These are phyloP conservation scores for Calonectria crousiana DNA, from an alignment of 2,329 filamentous ascomycete species.

Conservation along the genomic window DNA sequence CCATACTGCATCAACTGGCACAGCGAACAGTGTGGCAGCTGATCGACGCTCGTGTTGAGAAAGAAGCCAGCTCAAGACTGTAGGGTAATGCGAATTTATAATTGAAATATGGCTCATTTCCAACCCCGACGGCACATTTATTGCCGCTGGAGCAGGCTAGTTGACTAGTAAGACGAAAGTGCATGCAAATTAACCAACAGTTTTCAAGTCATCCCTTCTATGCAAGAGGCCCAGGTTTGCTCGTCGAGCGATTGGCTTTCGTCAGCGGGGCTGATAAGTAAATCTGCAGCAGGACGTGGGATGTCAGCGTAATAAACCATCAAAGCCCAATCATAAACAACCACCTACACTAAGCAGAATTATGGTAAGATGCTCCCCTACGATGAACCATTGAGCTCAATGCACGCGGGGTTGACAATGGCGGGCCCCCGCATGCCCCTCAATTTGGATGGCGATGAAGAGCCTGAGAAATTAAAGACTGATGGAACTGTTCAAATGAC, in stretches of 20 bases:
- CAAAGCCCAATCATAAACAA: background rate
- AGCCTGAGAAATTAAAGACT: background rate
- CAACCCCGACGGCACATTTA: background rate
- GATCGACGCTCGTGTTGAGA: background rate
- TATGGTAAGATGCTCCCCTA: background rate
- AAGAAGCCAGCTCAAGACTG: background rate
- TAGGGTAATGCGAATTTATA: background rate
- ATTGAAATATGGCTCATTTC: background rate
- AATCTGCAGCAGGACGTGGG: background rate
- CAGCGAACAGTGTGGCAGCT: no score
- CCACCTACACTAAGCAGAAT: background rate
- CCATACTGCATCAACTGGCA: background rate
- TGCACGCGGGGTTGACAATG: background rate
- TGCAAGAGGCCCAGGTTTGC: background rate
- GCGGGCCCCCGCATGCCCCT: background rate
- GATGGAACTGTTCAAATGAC: background rate
- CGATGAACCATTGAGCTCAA: background rate
- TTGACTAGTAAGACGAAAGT: background rate
- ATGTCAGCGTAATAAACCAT: background rate
- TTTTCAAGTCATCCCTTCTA: background rate
- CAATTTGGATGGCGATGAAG: background rate
- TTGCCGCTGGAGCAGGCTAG: background rate
- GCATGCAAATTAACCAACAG: background rate
- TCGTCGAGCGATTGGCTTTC: background rate
- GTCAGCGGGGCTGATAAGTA: background rate